A percentile compares a stretch with the other conserved stretches of the same genome.
Evolutionary conservation across 2,329 filamentous ascomycete genomes (phyloP).

Genomic region (Metarhizium anisopliae): DNA sequence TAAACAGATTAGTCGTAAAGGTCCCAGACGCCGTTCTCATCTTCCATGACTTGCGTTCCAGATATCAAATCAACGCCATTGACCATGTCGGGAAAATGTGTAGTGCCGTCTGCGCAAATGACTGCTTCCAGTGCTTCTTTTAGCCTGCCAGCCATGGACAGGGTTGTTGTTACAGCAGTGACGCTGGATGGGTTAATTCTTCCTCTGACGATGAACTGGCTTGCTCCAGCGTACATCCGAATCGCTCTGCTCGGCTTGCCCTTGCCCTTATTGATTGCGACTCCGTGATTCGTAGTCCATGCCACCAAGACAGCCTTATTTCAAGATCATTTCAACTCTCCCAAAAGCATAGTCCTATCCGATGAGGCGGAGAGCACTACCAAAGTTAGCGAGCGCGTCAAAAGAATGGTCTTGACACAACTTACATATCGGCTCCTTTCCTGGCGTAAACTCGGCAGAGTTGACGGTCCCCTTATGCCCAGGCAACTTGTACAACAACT

Average conservation of each 20-base stretch:
- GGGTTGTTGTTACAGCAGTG: too few species aligned
- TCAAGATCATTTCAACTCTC: conserved; percentile 59
- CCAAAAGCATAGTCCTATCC: conserved; percentile 76
- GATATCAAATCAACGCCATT: background rate
- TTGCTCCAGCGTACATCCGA: background rate
- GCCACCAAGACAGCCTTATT: conserved; percentile 13
- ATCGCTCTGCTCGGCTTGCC: background rate
- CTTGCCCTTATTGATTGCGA: background rate
- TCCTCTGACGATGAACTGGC: too few species aligned
- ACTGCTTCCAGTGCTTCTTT: background rate
- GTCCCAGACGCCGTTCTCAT: background rate
- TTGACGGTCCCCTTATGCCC: conserved; percentile 95
- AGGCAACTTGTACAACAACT: conserved; percentile 87
- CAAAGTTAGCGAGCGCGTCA: conserved; percentile 21
- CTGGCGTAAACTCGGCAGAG: conserved; percentile 82
- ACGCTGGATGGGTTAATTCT: too few species aligned
- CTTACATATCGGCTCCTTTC: conserved; percentile 80
- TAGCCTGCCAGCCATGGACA: too few species aligned
- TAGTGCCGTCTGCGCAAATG: background rate
- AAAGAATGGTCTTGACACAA: conserved; percentile 15
- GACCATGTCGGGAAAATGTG: background rate
- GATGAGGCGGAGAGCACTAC: conserved; percentile 83
- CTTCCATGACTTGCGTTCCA: background rate
- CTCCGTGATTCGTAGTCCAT: background rate
- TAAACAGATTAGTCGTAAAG: background rate